Evolutionary conservation across 805 yeast genomes (phyloP).

Genomic region (Groenewaldozyma tartarivorans): DNA sequence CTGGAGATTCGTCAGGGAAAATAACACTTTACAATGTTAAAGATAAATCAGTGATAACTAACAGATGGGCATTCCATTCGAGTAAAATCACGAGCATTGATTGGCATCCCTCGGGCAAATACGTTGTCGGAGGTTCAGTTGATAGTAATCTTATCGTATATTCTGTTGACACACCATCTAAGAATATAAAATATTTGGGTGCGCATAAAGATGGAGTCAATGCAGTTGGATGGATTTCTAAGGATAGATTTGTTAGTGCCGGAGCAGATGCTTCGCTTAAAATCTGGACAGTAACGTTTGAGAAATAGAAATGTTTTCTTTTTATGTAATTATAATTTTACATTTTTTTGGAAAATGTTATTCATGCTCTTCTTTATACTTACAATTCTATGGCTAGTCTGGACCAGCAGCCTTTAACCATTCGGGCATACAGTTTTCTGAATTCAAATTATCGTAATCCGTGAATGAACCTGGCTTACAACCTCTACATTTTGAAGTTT

Average conservation of each 20-base stretch:
- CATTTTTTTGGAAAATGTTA: background rate
- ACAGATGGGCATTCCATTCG: constrained; percentile 95
- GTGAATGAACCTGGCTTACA: constrained; percentile 52
- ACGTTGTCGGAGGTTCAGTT: constrained; percentile 67
- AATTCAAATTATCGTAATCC: constrained; percentile 39
- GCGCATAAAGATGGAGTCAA: constrained; percentile 87
- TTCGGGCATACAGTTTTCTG: constrained; percentile 65
- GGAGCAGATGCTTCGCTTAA: constrained; percentile 81
- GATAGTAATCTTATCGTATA: constrained; percentile 78
- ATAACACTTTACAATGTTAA: constrained; percentile 57
- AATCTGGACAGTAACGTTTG: constrained; percentile 44
- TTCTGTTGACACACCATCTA: constrained; percentile 68
- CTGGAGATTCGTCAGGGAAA: constrained; percentile 83
- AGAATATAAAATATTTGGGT: constrained; percentile 60
- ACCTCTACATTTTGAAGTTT: constrained; percentile 41
- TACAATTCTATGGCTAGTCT: constrained; percentile 1
- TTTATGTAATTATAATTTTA: background rate
- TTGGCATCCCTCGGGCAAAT: constrained; percentile 71
- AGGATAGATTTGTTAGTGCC: constrained; percentile 45
- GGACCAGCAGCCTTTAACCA: constrained; percentile 37
- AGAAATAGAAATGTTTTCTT: background rate
- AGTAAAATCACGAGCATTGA: constrained; percentile 66
- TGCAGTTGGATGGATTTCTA: constrained; percentile 56
- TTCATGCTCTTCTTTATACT: background rate
- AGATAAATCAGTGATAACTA: constrained; percentile 49